Conservation (phyloP, 2,329 filamentous ascomycete species). For the Metarhizium sp. region DNA sequence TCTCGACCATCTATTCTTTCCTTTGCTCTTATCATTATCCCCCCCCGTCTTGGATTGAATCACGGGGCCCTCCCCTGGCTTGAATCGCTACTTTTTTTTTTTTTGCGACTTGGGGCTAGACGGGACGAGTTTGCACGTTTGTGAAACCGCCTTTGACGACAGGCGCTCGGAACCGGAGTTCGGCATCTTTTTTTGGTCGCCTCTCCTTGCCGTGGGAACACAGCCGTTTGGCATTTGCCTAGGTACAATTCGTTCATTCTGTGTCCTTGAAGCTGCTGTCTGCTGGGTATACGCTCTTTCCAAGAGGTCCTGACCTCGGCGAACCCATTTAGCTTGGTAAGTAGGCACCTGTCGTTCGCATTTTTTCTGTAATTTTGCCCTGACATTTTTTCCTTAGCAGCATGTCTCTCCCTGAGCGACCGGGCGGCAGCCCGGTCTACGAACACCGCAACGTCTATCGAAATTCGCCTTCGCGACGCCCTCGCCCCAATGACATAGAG, state of each 20-base stretch:
- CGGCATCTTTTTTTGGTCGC: not conserved
- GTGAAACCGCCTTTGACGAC: constrained; percentile 1
- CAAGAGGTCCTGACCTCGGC: not conserved
- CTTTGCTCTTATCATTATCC: not conserved
- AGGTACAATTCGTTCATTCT: not conserved
- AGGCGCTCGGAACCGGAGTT: not conserved
- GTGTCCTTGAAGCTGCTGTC: not conserved
- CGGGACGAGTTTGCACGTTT: not conserved
- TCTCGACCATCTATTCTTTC: not conserved
- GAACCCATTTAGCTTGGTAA: not conserved
- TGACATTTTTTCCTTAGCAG: constrained; percentile 23
- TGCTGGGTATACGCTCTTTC: not conserved
- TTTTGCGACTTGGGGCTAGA: not conserved
- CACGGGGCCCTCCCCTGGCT: not conserved
- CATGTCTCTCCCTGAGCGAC: constrained; percentile 57
- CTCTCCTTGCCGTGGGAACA: not conserved
- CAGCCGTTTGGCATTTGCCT: not conserved
- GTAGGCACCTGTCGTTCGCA: not conserved
- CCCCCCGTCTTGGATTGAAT: not conserved
- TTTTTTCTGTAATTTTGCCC: constrained; percentile 2
- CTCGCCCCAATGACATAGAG: constrained; percentile 61
- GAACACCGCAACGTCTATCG: constrained; percentile 57
- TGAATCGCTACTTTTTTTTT: not conserved
- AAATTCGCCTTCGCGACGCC: constrained; percentile 58
- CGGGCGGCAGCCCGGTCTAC: constrained; percentile 51